Conservation (phyloP, 495 filamentous ascomycete species). For the Aspergillus baeticus region DNA sequence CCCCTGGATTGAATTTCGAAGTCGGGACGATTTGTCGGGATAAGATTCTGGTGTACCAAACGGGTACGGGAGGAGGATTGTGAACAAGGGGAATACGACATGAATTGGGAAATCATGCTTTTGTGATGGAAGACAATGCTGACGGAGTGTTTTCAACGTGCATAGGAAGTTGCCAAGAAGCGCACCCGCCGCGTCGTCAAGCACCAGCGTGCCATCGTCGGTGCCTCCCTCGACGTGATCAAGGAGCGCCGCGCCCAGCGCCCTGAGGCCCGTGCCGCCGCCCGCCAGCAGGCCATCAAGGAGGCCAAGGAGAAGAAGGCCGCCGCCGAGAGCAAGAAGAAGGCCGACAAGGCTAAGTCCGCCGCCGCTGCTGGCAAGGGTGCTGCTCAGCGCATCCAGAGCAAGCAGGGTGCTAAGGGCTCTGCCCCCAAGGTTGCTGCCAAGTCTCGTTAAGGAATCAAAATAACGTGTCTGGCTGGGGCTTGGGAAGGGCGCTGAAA, state of each 20-base stretch:
- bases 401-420: constrained; percentile 97
- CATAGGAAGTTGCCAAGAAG: constrained; percentile 99
- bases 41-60: background rate
- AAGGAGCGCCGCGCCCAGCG: constrained; percentile 95
- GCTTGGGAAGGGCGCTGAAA: constrained; percentile 19
- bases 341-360: constrained; percentile 98
- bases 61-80: constrained; percentile 10
- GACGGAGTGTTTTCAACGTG: constrained; percentile 33
- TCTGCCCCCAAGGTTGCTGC: constrained; percentile 80
- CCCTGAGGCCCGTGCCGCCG: constrained; percentile 91
- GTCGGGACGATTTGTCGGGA: constrained; percentile 4
- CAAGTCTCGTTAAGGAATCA: constrained; percentile 73
- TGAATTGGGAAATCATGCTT: background rate
- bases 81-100: background rate
- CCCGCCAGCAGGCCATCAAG: constrained; percentile 87
- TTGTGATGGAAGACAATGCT: constrained; percentile 28
- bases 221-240: constrained; percentile 98
- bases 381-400: constrained; percentile 71
- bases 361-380: constrained; percentile 74
- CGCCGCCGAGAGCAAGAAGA: constrained; percentile 84
- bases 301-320: constrained; percentile 97
- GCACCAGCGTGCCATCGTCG: constrained; percentile 97
- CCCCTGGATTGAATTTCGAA: constrained; percentile 20
- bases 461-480: constrained; percentile 34
- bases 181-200: constrained; percentile 97